A percentile compares a stretch with the other conserved stretches of the same genome.
Conservation (phyloP, 441 rosid species). For the Rhodomyrtus psidioides region DNA sequence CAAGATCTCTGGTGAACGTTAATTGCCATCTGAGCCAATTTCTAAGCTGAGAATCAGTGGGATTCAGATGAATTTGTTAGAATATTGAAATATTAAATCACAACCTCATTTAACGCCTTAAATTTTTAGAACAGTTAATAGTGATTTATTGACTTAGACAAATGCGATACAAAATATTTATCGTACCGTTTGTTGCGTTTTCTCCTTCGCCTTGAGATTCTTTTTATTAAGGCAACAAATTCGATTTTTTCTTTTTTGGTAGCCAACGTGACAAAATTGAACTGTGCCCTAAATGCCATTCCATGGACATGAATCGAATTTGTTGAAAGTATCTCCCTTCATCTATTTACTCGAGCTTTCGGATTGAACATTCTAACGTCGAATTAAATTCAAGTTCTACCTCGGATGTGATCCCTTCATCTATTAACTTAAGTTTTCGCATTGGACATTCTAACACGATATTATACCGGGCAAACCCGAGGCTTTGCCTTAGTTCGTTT, state of each 20-base stretch:
- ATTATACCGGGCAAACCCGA: background rate
- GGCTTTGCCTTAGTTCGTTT: background rate
- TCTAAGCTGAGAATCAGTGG: background rate
- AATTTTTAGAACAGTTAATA: fast-evolving
- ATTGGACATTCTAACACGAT: background rate
- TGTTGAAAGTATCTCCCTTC: background rate
- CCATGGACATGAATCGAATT: background rate
- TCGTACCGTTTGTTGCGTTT: background rate
- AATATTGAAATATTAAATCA: background rate
- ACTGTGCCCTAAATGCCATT: background rate
- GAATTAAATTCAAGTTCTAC: fast-evolving
- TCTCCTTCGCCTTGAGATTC: background rate
- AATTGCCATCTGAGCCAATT: background rate
- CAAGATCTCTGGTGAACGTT: background rate
- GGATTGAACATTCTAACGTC: background rate
- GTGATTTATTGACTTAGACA: background rate
- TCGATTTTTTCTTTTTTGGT: background rate
- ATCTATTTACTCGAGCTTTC: background rate
- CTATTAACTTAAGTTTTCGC: background rate
- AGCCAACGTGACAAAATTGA: background rate
- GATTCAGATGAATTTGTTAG: background rate
- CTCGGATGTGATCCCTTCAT: background rate
- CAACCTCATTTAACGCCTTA: fast-evolving
- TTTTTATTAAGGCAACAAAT: background rate
- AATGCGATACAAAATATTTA: background rate